Evolutionary conservation across 1,139 yeast species (phyloP), one percentile per base, ranked within the genome.

Genomic region (Pichia sp.): DNA sequence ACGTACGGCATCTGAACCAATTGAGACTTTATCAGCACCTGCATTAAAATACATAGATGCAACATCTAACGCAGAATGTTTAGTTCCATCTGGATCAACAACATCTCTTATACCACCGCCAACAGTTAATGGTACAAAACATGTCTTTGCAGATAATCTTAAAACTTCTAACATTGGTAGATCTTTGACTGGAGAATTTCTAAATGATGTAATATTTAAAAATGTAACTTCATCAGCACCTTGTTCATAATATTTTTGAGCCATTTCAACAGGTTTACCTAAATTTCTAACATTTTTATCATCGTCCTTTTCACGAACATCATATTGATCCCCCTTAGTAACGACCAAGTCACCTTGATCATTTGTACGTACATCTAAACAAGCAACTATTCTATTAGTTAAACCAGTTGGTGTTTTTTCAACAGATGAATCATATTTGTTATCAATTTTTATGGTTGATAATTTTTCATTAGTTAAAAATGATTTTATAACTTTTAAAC

Each of bases 141-240:
- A 87, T 0, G 95, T 84, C 68, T 87, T 86, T 11, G 96, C 95
- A 0, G 98, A 87, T 55, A 75, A 73, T 56, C 79, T 81, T 60
- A 93, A 75, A 2, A 93, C 97, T 63, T 90, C 88, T 53, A 93
- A 74, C 99, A 93, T 93, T 31, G 99, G 99, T 51, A 91, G 82
- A 66, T 93, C 99, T 57, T 78, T 81, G 49, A 91, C 69, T 2
- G 99, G 99, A 22, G 96, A 87, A 68, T 91, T 89, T 66, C 98
- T 79, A 72, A 93, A 93, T 4, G 97, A 89, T 0, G 99, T 93
- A 60, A 93, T 93, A 67, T 93, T 93, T 60, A 93, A 76, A 63
- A 93, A 93, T 0, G 98, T 91, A 39, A 93, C 84, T 69, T 93
- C 99, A 66, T 93, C 99, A 0, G 99, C 98, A 25, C 99, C 99